Evolutionary conservation across 805 yeast genomes (phyloP), one percentile per base, ranked within the genome.

Genomic region (Candida glaebosa): DNA sequence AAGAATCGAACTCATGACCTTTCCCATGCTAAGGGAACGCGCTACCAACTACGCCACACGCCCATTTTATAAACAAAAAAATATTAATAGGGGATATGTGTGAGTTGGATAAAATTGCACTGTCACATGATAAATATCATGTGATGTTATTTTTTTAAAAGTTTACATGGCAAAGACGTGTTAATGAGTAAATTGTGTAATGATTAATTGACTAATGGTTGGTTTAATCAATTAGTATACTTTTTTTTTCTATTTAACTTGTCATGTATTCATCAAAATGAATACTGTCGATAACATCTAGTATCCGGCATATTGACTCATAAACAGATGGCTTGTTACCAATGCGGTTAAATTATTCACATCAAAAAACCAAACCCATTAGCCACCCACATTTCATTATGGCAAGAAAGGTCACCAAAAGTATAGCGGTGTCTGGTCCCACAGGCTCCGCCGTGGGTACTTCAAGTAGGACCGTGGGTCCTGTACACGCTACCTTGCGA

Each of bases 21-120:
- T 67, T 65, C 71, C 63, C 73, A 66, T 66, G 71, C 71, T 63
- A 66, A 66, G 71, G 61, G 71, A 65, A 65, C 71, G 71, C 71
- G 71, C 71, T 66, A 66, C 71, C 71, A 66, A 66, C 72, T 66
- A 61, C 72, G 72, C 72, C 71, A 66, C 70, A 66, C 72, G 71
- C 72, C 71, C 62, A 32, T 17, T 32, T 32, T 32, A 25, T 35
- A 28, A 28, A 6, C 16, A 10, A 22, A 22, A 22, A 22, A 22
- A n/a, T n/a, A n/a, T n/a, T n/a, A n/a, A n/a, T n/a, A n/a, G n/a
- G n/a, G n/a, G n/a, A n/a, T n/a, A n/a, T n/a, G n/a, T n/a, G n/a
- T n/a, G n/a, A n/a, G n/a, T n/a, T n/a, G n/a, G n/a, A n/a, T n/a
- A n/a, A n/a, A n/a, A n/a, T n/a, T n/a, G n/a, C n/a, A n/a, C n/a